Evolutionary conservation across 495 filamentous ascomycete species (phyloP), one percentile per base, ranked within the genome.

Genomic region (Neurospora terricola): DNA sequence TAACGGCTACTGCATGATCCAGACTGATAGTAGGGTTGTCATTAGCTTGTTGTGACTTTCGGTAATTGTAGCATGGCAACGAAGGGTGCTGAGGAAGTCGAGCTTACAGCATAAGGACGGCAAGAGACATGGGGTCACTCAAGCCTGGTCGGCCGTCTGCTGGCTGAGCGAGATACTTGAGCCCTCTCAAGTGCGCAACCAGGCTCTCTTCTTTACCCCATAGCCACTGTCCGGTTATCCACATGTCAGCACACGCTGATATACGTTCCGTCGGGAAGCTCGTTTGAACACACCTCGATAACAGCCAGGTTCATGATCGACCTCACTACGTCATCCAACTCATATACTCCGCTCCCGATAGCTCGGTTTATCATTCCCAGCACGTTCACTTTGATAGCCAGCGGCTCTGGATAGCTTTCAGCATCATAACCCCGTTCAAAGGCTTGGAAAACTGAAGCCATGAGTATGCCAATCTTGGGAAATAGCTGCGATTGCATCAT

Each of bases 401-500:
- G 37, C 16, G 76, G 73, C 68, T 79, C 78, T 11, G 69, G 39
- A n/a, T 37, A 16, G 16, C 68, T 71, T 38, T 34, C 70, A 8
- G 72, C 40, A 18, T 72, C 72, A 2, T 54, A 18, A 3, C 71
- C 68, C 9, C 69, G 43, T 42, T 76, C 73, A 12, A 70, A 73
- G 23, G 37, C 37, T 18, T 79, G 75, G 5, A 75, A 72, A 27
- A 75, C 74, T 1, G 78, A 75, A 1, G 78, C 75, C 78, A 79
- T 79, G 34, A 79, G 71, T 11, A 79, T 39, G 27, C 73, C 76
- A 12, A 79, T 77, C 42, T 73, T 76, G 27, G 78, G 78, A 71
- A 79, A 78, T 6, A 79, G 34, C 11, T 73, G 78, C 0, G 78
- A 79, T 40, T 79, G 76, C 37, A 79, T 72, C 75, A 76, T 76